Percentiles rank a stretch among this genome's conserved stretches.
phyloP scores from a whole-genome alignment of 176 grass and related monocot genomes.

The Triticum turgidum region DNA sequence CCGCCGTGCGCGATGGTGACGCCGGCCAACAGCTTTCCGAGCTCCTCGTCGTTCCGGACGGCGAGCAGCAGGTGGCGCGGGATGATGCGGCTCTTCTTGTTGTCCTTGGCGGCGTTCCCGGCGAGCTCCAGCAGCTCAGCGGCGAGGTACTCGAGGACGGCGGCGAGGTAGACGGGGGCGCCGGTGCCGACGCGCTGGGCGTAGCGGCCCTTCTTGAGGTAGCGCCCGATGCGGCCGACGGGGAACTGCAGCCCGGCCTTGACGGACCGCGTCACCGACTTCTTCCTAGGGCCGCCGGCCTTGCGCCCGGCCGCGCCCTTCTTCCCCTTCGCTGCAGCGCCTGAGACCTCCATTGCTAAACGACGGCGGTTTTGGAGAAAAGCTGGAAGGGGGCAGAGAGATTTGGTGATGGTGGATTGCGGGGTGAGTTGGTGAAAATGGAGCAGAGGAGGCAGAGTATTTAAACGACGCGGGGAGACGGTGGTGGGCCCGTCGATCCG shows the following conservation, averaged over 20 bases:
- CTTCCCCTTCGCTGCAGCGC: constrained; percentile 37
- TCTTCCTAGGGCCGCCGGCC: constrained; percentile 51
- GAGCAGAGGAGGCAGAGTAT: background rate
- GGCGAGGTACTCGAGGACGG: constrained; percentile 74
- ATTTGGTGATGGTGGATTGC: background rate
- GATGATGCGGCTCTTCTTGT: constrained; percentile 67
- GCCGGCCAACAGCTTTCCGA: constrained; percentile 51
- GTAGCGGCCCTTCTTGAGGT: constrained; percentile 71
- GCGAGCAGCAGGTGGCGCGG: constrained; percentile 57
- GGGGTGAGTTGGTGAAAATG: background rate
- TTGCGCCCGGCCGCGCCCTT: constrained; percentile 48
- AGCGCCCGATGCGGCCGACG: constrained; percentile 68
- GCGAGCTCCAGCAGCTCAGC: constrained; percentile 74
- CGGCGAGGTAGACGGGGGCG: constrained; percentile 74
- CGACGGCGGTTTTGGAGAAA: background rate
- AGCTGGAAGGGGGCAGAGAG: background rate
- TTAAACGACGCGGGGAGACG: background rate
- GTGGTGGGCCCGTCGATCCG: background rate
- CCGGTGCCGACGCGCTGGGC: constrained; percentile 56
- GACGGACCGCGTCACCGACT: constrained; percentile 43
- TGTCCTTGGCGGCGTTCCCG: constrained; percentile 58
- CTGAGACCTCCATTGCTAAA: background rate
- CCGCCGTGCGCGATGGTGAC: constrained; percentile 63
- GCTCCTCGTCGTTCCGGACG: constrained; percentile 65
- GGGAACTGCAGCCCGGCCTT: constrained; percentile 81